Conservation (phyloP, 768 basidiomycete species). For the Termitomyces sp. region DNA sequence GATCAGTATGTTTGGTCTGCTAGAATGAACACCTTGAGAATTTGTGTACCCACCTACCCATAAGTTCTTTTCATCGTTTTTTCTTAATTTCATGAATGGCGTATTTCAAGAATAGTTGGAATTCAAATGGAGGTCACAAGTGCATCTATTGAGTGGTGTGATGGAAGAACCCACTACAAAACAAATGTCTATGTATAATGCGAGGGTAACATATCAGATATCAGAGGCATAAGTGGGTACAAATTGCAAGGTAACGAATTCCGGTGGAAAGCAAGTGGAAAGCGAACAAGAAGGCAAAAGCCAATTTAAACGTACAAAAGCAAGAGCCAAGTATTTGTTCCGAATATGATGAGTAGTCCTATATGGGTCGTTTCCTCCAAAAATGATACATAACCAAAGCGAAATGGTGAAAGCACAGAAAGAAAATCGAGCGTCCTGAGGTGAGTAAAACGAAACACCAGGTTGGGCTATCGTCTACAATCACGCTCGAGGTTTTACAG, state of each 20-base stretch:
- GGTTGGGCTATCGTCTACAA: conserved; percentile 20
- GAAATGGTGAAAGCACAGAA: conserved; percentile 5
- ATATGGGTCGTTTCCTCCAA: neutral
- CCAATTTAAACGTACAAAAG: neutral
- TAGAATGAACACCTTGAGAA: conserved; percentile 23
- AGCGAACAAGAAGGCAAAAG: neutral
- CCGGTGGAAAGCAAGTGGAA: neutral
- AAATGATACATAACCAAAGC: conserved; percentile 6
- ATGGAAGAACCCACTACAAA: neutral
- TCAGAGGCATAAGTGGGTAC: neutral
- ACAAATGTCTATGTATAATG: neutral
- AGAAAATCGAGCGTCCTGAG: neutral
- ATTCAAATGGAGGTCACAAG: neutral
- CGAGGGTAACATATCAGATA: neutral
- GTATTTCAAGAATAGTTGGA: neutral
- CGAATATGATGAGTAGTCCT: neutral
- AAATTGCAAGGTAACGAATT: neutral
- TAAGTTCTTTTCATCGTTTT: neutral
- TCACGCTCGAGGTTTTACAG: conserved; percentile 29
- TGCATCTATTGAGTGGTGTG: neutral
- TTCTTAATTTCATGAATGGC: neutral
- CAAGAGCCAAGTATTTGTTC: neutral
- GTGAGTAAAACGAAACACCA: conserved; percentile 10
- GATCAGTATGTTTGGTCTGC: conserved; percentile 65
- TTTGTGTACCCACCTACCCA: neutral